Percentiles rank a stretch among this genome's conserved stretches.
phyloP scores from a whole-genome alignment of 139 green algal species.

The Limnomonas spitsbergensis region DNA sequence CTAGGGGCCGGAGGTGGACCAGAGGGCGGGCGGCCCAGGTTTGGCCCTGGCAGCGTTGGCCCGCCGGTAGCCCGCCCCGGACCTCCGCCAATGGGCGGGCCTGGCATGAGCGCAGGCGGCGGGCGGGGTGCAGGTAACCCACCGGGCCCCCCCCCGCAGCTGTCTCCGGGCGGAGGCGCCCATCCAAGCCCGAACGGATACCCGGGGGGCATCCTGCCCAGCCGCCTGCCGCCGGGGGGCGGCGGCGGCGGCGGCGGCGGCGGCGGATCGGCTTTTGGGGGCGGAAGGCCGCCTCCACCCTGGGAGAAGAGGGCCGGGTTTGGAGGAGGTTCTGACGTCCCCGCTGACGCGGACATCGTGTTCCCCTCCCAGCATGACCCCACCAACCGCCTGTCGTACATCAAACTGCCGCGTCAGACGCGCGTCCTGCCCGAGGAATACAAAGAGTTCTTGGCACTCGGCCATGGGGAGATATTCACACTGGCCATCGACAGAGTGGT shows the following conservation, averaged over 20 bases:
- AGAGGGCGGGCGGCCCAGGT: too few relatives aligned
- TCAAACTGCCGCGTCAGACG: conserved; percentile 82
- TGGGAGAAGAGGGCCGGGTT: too few relatives aligned
- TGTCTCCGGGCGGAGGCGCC: too few relatives aligned
- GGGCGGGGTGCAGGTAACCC: too few relatives aligned
- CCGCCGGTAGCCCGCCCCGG: neutral
- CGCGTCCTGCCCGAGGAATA: conserved; percentile 83
- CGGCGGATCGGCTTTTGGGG: neutral
- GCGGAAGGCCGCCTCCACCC: too few relatives aligned
- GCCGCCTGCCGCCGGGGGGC: too few relatives aligned
- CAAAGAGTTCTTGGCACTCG: conserved; percentile 81
- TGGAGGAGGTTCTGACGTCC: neutral
- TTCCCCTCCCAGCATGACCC: neutral
- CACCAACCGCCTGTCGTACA: neutral
- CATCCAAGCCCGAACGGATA: neutral
- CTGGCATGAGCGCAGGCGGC: neutral
- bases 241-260: too few relatives aligned
- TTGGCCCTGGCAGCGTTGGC: neutral
- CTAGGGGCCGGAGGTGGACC: neutral
- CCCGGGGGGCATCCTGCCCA: neutral
- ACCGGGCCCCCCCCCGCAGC: too few relatives aligned
- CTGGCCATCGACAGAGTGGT: conserved; percentile 78
- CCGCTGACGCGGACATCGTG: neutral
- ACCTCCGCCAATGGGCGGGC: neutral
- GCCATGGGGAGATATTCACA: conserved; percentile 84